phyloP scores from a whole-genome alignment of 2,329 filamentous ascomycete species.

The Cadophora sp. region DNA sequence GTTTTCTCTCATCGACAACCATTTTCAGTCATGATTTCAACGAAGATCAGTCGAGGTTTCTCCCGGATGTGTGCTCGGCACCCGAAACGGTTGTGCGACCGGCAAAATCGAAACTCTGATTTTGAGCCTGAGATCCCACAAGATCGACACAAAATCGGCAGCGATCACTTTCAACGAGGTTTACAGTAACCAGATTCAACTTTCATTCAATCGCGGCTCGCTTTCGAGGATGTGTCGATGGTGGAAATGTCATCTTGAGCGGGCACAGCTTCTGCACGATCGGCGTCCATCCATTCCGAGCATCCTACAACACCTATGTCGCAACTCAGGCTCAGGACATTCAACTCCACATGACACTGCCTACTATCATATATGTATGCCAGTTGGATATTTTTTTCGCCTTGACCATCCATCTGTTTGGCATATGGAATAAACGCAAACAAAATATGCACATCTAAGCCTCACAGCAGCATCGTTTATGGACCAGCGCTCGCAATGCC shows the following conservation, averaged over 20 bases:
- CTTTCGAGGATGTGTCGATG: background rate
- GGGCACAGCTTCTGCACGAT: background rate
- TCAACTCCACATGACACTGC: background rate
- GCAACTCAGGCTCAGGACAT: background rate
- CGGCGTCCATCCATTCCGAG: background rate
- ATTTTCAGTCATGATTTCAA: background rate
- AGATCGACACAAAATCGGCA: background rate
- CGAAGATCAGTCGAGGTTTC: background rate
- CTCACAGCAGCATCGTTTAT: background rate
- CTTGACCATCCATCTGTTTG: background rate
- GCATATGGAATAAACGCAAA: background rate
- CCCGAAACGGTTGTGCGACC: conserved; percentile 28
- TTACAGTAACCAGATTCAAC: background rate
- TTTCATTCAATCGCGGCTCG: background rate
- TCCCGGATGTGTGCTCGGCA: conserved; percentile 2
- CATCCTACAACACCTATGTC: background rate
- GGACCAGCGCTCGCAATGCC: background rate
- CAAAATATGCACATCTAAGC: background rate
- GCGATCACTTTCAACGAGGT: background rate
- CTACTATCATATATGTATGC: background rate
- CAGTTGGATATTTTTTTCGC: background rate
- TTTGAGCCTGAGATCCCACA: conserved; percentile 14
- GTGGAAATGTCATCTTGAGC: background rate
- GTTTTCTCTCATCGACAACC: background rate
- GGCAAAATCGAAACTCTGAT: conserved; percentile 19